phyloP scores from a whole-genome alignment of 768 basidiomycete genomes.

The Kwoniella sp. region DNA sequence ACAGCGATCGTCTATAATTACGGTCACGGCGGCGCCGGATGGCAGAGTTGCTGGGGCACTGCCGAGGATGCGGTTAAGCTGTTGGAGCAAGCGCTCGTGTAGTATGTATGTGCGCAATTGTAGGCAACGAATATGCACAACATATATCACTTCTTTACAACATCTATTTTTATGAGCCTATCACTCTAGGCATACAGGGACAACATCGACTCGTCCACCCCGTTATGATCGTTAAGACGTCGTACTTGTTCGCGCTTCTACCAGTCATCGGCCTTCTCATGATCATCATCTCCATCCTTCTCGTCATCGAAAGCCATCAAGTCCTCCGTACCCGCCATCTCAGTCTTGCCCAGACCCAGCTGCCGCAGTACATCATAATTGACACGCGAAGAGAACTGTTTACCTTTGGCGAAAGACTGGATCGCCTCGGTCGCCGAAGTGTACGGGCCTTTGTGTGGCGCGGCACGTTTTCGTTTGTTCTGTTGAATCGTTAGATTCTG shows the following conservation, averaged over 20 bases:
- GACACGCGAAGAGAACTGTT: slow-evolving; percentile 39
- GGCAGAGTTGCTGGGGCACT: slow-evolving; percentile 50
- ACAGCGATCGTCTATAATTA: slow-evolving; percentile 46
- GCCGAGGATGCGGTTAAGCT: slow-evolving; percentile 33
- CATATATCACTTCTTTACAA: no score
- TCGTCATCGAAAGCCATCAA: slow-evolving; percentile 22
- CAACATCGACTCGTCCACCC: not conserved
- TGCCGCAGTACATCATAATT: slow-evolving; percentile 29
- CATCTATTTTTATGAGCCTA: no score
- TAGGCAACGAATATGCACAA: no score
- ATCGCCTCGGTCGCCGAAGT: slow-evolving; percentile 31
- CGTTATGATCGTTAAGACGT: no score
- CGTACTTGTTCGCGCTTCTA: slow-evolving; percentile 4
- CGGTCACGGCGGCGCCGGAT: slow-evolving; percentile 50
- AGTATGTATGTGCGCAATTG: no score
- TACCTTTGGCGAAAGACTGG: slow-evolving; percentile 21
- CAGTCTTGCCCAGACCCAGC: slow-evolving; percentile 10
- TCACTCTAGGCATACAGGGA: no score
- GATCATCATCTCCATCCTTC: slow-evolving; percentile 20
- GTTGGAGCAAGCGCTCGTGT: no score
- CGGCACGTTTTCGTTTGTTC: slow-evolving; percentile 30
- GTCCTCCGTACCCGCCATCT: slow-evolving; percentile 4
- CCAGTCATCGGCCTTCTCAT: slow-evolving; percentile 16
- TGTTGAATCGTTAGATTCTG: not conserved
- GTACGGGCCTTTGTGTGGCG: slow-evolving; percentile 28